Evolutionary conservation across 2,329 filamentous ascomycete species (phyloP).

Genomic region (Dactylonectria estremocensis): DNA sequence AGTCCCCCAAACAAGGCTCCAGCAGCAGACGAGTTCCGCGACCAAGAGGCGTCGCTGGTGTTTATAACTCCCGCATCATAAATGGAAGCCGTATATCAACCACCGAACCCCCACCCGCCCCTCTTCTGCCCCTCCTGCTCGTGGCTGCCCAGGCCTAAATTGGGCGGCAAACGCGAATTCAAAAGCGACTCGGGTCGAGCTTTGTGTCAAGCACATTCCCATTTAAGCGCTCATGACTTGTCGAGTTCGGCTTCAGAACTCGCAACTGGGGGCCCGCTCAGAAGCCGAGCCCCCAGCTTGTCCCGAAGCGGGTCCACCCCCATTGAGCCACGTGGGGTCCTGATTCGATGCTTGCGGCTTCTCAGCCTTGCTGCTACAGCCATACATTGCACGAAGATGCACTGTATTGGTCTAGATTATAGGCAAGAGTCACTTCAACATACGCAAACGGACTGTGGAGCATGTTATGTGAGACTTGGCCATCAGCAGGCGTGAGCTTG

Average conservation of each 20-base stretch:
- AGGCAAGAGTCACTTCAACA: neutral
- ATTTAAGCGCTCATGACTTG: constrained; percentile 37
- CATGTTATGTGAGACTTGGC: neutral
- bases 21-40: neutral
- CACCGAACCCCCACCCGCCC: constrained; percentile 13
- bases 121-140: constrained; percentile 27
- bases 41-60: constrained; percentile 13
- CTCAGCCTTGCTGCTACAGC: neutral
- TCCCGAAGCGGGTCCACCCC: constrained; percentile 19
- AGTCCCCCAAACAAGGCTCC: neutral
- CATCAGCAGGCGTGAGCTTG: neutral
- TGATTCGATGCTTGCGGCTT: constrained; percentile 45
- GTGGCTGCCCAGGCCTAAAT: neutral
- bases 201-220: constrained; percentile 35
- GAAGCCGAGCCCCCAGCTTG: constrained; percentile 19
- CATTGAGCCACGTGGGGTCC: constrained; percentile 48
- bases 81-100: constrained; percentile 7
- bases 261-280: constrained; percentile 30
- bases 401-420: neutral
- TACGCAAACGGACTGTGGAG: neutral
- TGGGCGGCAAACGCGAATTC: constrained; percentile 36
- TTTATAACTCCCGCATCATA: constrained; percentile 24
- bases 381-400: neutral
- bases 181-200: constrained; percentile 20
- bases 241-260: constrained; percentile 18